phyloP scores from a whole-genome alignment of 1,139 yeast species.

The Yamadazyma atmosphaerica region DNA sequence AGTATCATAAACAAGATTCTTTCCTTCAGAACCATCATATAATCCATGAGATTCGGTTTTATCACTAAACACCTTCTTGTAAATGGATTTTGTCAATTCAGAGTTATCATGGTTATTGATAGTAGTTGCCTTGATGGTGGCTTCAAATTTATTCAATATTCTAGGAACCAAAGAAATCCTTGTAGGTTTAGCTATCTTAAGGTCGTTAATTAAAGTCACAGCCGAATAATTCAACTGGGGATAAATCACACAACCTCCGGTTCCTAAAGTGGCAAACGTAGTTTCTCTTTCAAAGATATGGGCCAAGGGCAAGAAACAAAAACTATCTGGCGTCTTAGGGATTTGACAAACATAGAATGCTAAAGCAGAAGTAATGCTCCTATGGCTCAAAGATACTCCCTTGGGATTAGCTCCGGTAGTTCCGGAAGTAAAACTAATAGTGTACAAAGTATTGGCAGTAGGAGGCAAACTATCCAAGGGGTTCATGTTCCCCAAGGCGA shows the following conservation, averaged over 20 bases:
- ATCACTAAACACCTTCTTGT: constrained; percentile 22
- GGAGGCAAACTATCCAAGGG: constrained; percentile 28
- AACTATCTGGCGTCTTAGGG: constrained; percentile 12
- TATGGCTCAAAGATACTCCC: constrained; percentile 39
- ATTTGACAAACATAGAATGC: constrained; percentile 20
- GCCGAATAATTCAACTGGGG: constrained; percentile 41
- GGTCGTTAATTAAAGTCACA: constrained; percentile 38
- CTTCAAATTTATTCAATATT: constrained; percentile 39
- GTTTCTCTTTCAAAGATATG: constrained; percentile 61
- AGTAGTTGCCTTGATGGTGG: constrained; percentile 48
- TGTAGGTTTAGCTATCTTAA: constrained; percentile 34
- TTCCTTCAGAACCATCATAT: constrained; percentile 15
- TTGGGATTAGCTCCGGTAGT: constrained; percentile 44
- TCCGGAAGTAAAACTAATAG: constrained; percentile 45
- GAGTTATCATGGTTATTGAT: constrained; percentile 37
- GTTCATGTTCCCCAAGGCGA: constrained; percentile 26
- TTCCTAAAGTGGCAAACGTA: constrained; percentile 21
- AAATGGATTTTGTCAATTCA: constrained; percentile 22
- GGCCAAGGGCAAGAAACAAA: constrained; percentile 63
- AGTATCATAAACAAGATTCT: constrained; percentile 33
- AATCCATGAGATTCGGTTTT: constrained; percentile 13
- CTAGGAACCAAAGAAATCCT: constrained; percentile 41
- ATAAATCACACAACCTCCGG: constrained; percentile 38
- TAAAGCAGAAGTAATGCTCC: constrained; percentile 28
- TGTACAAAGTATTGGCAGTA: constrained; percentile 28